These are phyloP conservation scores for Oehlia diaphana DNA, from an alignment of 192 early-diverging fungal species.

Conservation along the genomic window DNA sequence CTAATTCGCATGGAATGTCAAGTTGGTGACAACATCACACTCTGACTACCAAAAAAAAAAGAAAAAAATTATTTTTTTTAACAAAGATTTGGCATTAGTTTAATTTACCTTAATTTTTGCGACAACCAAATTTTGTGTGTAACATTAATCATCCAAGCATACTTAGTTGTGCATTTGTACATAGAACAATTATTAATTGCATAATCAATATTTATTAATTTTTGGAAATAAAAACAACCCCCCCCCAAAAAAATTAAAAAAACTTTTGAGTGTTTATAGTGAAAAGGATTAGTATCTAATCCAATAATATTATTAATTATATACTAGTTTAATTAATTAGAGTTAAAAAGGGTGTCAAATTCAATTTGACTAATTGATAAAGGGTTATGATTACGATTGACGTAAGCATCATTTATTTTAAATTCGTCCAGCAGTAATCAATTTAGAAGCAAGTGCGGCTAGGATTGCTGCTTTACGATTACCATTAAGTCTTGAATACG, in stretches of 20 bases:
- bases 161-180: slow-evolving; percentile 12
- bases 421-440: slow-evolving; percentile 2
- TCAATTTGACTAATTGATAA: too few relatives aligned
- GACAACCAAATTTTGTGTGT: not conserved
- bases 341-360: too few relatives aligned
- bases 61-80: not conserved
- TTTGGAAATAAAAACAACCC: not conserved
- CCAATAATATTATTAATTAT: too few relatives aligned
- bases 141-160: not conserved
- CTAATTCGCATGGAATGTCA: slow-evolving; percentile 5
- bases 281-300: too few relatives aligned
- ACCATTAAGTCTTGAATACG: slow-evolving; percentile 56
- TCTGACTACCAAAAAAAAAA: not conserved
- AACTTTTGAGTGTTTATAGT: too few relatives aligned
- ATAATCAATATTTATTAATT: not conserved
- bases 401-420: not conserved
- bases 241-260: too few relatives aligned
- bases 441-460: slow-evolving; percentile 47
- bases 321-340: too few relatives aligned
- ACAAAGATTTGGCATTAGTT: slow-evolving; percentile 16
- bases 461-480: slow-evolving; percentile 60
- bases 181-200: slow-evolving; percentile 7
- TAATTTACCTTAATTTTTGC: slow-evolving; percentile 8
- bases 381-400: not conserved
- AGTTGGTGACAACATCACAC: not conserved